A percentile compares a stretch with the other conserved stretches of the same genome.
Conservation (phyloP, 495 filamentous ascomycete species). For the Thozetella sp. region DNA sequence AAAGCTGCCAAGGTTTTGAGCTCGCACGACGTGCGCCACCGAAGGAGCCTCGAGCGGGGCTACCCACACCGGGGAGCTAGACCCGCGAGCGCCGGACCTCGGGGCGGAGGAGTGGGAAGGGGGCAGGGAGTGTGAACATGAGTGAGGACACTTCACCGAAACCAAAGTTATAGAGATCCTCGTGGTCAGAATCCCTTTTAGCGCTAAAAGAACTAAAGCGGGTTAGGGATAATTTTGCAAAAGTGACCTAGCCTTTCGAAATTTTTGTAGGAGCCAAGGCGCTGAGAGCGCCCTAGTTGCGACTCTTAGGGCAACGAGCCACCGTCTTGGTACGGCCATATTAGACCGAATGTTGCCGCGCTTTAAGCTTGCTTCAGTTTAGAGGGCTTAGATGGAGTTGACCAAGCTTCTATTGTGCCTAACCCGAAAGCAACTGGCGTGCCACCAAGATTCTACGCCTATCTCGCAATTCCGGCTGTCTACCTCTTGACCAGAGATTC, state of each 20-base stretch:
- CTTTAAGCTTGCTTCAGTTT: no score
- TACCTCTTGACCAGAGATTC: background rate
- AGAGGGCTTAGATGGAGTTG: background rate
- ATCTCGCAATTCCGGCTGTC: background rate
- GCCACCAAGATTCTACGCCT: background rate
- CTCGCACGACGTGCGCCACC: no score
- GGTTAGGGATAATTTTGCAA: background rate
- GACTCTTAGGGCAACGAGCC: background rate
- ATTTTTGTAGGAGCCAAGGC: background rate
- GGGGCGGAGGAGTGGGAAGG: background rate
- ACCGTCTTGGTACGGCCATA: background rate
- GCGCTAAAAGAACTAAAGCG: background rate
- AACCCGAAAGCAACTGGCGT: background rate
- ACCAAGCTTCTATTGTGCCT: background rate
- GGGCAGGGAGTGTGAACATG: background rate
- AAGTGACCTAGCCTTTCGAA: background rate
- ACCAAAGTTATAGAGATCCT: background rate
- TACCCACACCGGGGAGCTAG: no score
- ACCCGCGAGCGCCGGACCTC: no score
- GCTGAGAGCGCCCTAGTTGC: background rate
- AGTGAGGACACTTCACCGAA: background rate
- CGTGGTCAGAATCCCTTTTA: background rate
- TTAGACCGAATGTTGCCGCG: background rate
- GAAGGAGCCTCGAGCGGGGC: no score
- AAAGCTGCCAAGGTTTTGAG: no score